Evolutionary conservation across 148 eudicot species (phyloP).

Genomic region (Rhododendron mucronatum): DNA sequence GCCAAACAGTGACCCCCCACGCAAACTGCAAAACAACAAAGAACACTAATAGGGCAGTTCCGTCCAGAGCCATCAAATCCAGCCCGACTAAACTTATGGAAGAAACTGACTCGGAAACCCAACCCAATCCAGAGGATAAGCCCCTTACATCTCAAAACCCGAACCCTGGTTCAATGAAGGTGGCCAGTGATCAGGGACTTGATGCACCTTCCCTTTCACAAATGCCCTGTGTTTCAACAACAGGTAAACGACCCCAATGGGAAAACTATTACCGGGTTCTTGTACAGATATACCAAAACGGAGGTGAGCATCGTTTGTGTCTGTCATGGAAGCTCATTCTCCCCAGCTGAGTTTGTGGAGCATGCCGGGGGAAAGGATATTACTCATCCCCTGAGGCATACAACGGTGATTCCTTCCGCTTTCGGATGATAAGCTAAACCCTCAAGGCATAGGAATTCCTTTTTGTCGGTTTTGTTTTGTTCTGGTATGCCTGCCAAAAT

Average conservation of each 20-base stretch:
- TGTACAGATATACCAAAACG: slow-evolving; percentile 50
- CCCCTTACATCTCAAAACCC: slow-evolving; percentile 9
- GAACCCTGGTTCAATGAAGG: slow-evolving; percentile 11
- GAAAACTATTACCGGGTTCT: slow-evolving; percentile 57
- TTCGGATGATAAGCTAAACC: background rate
- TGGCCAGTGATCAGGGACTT: background rate
- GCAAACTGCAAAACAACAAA: background rate
- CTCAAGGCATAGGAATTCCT: background rate
- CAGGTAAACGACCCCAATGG: slow-evolving; percentile 75
- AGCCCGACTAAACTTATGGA: background rate
- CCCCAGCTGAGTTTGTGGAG: slow-evolving; percentile 72
- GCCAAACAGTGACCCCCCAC: background rate
- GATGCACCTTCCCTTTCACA: slow-evolving; percentile 22
- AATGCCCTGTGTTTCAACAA: slow-evolving; percentile 75
- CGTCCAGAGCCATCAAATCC: background rate
- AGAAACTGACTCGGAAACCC: background rate
- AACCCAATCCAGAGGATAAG: background rate
- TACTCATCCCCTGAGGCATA: slow-evolving; percentile 58
- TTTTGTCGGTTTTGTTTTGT: background rate
- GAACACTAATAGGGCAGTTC: background rate
- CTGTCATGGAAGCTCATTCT: slow-evolving; percentile 70
- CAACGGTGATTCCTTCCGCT: slow-evolving; percentile 41
- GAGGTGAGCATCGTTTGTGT: slow-evolving; percentile 72
- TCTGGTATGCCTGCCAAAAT: background rate
- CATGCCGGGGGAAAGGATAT: slow-evolving; percentile 76